Conservation (phyloP, 306 rosid genomes). For the Sesbania bispinosa region DNA sequence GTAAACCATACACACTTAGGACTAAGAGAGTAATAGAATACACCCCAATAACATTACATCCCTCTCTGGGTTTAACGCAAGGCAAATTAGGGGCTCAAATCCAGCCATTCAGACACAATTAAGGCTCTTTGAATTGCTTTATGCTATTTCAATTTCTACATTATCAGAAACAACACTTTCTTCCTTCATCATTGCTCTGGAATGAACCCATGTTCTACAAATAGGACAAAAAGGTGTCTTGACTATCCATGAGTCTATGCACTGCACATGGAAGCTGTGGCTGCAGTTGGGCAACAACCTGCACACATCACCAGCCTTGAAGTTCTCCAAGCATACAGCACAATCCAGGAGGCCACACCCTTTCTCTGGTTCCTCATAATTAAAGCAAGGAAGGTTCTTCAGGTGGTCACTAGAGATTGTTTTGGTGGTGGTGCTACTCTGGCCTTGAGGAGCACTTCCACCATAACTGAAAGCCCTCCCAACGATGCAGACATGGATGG, state of each 20-base stretch:
- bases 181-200: background rate
- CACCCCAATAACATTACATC: too few relatives aligned
- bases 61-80: too few relatives aligned
- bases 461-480: constrained; percentile 38
- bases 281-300: constrained; percentile 54
- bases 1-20: too few relatives aligned
- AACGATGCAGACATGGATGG: constrained; percentile 53
- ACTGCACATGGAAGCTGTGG: constrained; percentile 55
- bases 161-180: background rate
- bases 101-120: background rate
- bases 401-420: constrained; percentile 31
- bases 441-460: background rate
- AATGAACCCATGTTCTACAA: constrained; percentile 48
- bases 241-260: constrained; percentile 63
- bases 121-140: background rate
- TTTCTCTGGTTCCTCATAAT: constrained; percentile 32
- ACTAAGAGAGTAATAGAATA: too few relatives aligned
- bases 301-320: constrained; percentile 57
- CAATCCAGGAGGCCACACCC: constrained; percentile 42
- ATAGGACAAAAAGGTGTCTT: constrained; percentile 56
- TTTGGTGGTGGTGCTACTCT: background rate
- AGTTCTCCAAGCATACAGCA: constrained; percentile 62
- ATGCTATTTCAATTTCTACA: constrained; percentile 21
- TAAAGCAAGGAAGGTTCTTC: constrained; percentile 58
- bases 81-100: background rate